Evolutionary conservation across 768 basidiomycete species (phyloP), one percentile per base, ranked within the genome.

Genomic region (Tylopilus rubrobrunneus): DNA sequence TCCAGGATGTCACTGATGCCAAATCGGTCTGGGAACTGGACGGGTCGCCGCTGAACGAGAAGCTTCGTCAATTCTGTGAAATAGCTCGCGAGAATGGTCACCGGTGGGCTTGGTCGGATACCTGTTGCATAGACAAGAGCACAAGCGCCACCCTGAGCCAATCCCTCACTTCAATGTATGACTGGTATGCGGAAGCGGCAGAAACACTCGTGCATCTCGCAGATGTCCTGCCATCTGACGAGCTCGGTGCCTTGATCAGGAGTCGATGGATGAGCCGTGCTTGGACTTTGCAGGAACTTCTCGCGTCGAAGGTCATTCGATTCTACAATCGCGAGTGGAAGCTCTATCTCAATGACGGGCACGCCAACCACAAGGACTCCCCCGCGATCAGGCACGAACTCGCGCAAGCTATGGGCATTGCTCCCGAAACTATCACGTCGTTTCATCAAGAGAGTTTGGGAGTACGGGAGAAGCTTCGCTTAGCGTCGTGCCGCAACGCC

Each of bases 251-350:
- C 33, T 21, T 47, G 5, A 34, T 21, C 7, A n/a, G n/a, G 45
- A 45, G 45, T n/a, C n/a, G 45, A 45, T 45, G 29, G 45, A 45
- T 45, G 45, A 21, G 17, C 14, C 47, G 47, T 10, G 47, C 47
- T 5, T 48, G 47, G 47, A 37, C 47, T n/a, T 10, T 37, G n/a
- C 25, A 37, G 17, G 47, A 48, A 11, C 47, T 56, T 7, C 55
- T 60, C 9, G 45, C 47, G 5, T 45, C 58, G 1, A 60, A 56
- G 17, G 36, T 36, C 48, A 40, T 61, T 29, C 31, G 59, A 3
- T 61, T 61, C 28, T 61, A 49, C 7, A 53, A 50, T 15, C 23
- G 40, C 3, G 34, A 53, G 0, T 61, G 60, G 60, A 46, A 52
- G 14, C 47, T 29, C 5, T 61, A 54, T 19, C 47, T 51, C 11